phyloP scores from a whole-genome alignment of 768 basidiomycete genomes.

The Lentinula sp. region DNA sequence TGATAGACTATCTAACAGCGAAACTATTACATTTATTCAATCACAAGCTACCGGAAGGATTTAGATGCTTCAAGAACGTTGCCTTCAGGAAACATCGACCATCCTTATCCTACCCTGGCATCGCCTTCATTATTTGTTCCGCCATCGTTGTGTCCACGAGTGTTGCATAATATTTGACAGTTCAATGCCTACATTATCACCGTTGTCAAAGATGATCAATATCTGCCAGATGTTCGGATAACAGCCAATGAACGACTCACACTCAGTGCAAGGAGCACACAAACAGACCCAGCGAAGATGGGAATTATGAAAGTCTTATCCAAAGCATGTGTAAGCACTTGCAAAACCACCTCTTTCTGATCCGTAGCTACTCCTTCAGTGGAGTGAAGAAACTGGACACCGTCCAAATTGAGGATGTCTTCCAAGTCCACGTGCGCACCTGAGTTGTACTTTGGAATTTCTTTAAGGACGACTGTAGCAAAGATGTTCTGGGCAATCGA shows the following conservation, averaged over 20 bases:
- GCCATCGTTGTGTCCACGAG: too few species aligned
- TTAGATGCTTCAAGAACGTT: too few species aligned
- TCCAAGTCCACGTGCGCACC: background rate
- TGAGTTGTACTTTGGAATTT: background rate
- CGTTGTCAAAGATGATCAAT: background rate
- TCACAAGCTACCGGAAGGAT: too few species aligned
- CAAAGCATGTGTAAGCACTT: background rate
- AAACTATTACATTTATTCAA: too few species aligned
- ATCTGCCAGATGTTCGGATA: background rate
- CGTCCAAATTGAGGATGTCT: background rate
- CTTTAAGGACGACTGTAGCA: background rate
- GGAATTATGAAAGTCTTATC: slow-evolving; percentile 3
- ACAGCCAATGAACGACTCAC: background rate
- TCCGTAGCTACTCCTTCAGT: background rate
- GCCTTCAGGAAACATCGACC: background rate
- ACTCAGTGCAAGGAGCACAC: background rate
- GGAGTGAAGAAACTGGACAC: background rate
- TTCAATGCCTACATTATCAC: too few species aligned
- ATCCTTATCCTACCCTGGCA: too few species aligned
- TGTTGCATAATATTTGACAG: too few species aligned
- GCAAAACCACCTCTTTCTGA: background rate
- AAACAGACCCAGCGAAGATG: background rate
- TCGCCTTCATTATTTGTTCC: too few species aligned
- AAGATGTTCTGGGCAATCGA: slow-evolving; percentile 16
- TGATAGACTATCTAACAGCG: too few species aligned